Base-by-base conservation (phyloP, 495 filamentous ascomycete species). In the Copromyces sp. region DNA sequence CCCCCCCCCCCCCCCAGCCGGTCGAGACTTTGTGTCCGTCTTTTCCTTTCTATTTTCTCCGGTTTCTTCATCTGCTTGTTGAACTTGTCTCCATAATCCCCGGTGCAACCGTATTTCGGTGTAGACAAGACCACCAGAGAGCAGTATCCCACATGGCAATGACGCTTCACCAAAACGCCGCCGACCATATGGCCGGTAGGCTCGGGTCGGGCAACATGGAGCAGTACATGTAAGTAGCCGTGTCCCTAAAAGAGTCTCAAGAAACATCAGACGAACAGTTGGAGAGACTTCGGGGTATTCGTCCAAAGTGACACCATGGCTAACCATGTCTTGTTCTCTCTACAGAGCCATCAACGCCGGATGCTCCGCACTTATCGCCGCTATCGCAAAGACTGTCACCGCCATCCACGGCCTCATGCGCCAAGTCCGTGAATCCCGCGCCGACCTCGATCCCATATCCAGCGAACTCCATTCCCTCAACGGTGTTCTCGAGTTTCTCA, bases 401-500 rank as follows among this genome's bases (percentile, higher is more conserved):
- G 69, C 77, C 53, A 73, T 84, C 20, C 75, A 76, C 75, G 47
- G 65, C 61, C 83, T 85, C 73, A 82, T 86, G 9, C 81, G 82
- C 6, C 82, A 84, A 17, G 81, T 87, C 0, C 84, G 84, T 38
- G 84, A 84, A 71, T 82, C 83, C 4, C 78, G 84, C 20, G 74
- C 80, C 61, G 85, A 87, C 16, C 73, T 85, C 14, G 83, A 86
- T 68, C 77, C 74, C 70, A 78, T 87, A 20, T 84, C 84, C 32
- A 80, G 81, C 72, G 84, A 87, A 70, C 77, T 87, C n/a, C 80
- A 83, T 73, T 86, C 85, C 9, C 79, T 87, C 68, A 79, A 83
- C 69, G 80, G 77, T 39, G 78, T 84, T 5, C 77, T 87, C 24
- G 81, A 81, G 40, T 74, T 86, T 7, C 75, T 87, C 37, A 80